Percentiles rank a stretch among this genome's conserved stretches.
These are phyloP conservation scores for Rutstroemia sp. DNA, from an alignment of 2,329 filamentous ascomycete species.

Conservation along the genomic window DNA sequence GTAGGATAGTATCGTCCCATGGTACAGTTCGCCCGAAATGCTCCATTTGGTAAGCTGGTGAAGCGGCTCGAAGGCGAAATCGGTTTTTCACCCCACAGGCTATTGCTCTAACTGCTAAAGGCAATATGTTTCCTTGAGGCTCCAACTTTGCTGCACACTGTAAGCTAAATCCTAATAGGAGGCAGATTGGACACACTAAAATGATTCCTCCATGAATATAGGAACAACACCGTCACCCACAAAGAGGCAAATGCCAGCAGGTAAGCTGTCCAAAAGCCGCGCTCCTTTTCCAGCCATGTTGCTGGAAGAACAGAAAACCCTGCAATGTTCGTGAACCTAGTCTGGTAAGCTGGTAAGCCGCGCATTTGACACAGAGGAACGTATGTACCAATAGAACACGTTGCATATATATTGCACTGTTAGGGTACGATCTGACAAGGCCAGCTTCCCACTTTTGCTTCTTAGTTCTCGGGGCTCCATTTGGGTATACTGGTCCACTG, in stretches of 20 bases:
- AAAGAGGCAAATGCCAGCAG: background rate
- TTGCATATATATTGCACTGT: background rate
- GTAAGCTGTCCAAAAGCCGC: background rate
- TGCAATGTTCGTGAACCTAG: background rate
- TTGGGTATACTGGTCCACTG: background rate
- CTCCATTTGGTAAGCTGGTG: background rate
- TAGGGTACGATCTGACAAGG: background rate
- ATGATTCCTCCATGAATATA: background rate
- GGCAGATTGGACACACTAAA: too few species aligned
- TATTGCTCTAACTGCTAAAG: background rate
- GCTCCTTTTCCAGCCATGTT: background rate
- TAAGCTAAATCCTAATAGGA: too few species aligned
- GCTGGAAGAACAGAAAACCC: background rate
- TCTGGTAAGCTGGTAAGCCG: too few species aligned
- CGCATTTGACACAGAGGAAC: background rate
- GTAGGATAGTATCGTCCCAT: background rate
- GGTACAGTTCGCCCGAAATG: background rate
- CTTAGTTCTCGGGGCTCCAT: conserved; percentile 12
- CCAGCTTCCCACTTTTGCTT: background rate
- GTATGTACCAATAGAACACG: background rate
- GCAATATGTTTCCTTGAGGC: background rate
- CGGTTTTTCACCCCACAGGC: background rate
- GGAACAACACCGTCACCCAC: background rate
- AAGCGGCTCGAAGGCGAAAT: background rate
- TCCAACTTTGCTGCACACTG: too few species aligned